Percentiles rank a stretch among this genome's conserved stretches.
These are phyloP conservation scores for Cryptosporidium baileyi DNA, from an alignment of 169 alveolate species.

Conservation along the genomic window DNA sequence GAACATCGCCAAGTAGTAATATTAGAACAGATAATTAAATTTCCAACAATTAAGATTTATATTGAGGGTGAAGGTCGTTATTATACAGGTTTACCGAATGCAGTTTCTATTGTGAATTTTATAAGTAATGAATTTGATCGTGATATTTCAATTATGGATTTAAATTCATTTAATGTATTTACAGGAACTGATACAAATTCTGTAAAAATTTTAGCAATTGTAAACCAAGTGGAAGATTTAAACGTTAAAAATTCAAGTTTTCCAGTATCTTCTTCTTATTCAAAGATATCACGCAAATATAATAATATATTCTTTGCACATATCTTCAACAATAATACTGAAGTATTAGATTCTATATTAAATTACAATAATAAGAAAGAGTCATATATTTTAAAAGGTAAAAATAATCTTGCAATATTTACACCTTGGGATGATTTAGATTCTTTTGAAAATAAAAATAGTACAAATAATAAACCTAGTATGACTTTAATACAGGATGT, in stretches of 20 bases:
- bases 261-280: constrained; percentile 21
- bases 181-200: not conserved
- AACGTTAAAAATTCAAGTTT: not conserved
- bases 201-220: constrained; percentile 26
- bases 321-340: constrained; percentile 15
- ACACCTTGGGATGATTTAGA: constrained; percentile 59
- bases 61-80: constrained; percentile 37
- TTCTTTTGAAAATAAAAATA: not conserved
- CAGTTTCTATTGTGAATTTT: constrained; percentile 48
- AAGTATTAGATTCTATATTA: not conserved
- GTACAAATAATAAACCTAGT: not conserved
- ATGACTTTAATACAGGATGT: not conserved
- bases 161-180: not conserved
- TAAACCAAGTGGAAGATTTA: not conserved
- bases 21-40: constrained; percentile 37
- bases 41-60: constrained; percentile 56
- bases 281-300: constrained; percentile 21
- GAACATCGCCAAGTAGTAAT: constrained; percentile 35
- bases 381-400: not conserved
- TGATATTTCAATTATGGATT: constrained; percentile 11
- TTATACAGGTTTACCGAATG: constrained; percentile 30
- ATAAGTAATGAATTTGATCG: constrained; percentile 31
- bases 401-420: constrained; percentile 1
- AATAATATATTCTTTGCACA: constrained; percentile 44
- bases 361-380: not conserved